Evolutionary conservation across 352 stramenopile species (phyloP).

Genomic region (Globisporangium paroecandrum): DNA sequence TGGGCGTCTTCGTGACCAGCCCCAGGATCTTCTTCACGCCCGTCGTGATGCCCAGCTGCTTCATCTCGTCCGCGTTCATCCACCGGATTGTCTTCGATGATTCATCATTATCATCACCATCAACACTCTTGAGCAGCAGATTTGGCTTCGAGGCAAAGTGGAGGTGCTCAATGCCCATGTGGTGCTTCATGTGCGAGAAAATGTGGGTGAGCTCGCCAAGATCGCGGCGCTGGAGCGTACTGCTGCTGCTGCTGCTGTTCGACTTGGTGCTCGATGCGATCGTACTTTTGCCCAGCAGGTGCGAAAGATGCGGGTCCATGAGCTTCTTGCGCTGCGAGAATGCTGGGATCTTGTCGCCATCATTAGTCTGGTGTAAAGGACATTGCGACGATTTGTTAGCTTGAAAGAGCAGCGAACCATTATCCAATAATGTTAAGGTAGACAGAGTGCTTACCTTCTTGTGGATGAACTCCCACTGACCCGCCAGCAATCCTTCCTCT

Average conservation of each 20-base stretch:
- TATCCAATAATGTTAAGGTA: neutral
- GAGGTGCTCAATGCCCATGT: conserved; percentile 87
- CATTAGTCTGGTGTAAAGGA: conserved; percentile 30
- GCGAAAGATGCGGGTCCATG: conserved; percentile 38
- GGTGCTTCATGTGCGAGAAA: conserved; percentile 90
- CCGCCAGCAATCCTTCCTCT: conserved; percentile 65
- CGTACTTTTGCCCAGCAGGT: conserved; percentile 29
- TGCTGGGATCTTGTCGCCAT: conserved; percentile 60
- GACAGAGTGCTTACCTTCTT: conserved; percentile 38
- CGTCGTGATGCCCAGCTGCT: conserved; percentile 79
- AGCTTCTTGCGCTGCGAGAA: conserved; percentile 60
- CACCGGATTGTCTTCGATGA: conserved; percentile 39
- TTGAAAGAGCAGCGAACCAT: neutral
- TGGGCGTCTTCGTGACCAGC: conserved; percentile 30
- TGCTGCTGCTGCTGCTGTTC: neutral
- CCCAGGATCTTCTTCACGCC: conserved; percentile 86
- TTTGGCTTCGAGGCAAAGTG: conserved; percentile 42
- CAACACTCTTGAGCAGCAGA: conserved; percentile 5
- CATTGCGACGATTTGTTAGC: neutral
- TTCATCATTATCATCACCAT: neutral
- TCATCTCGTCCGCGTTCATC: conserved; percentile 78
- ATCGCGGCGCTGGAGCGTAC: conserved; percentile 38
- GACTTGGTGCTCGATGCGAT: conserved; percentile 22
- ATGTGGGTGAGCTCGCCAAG: conserved; percentile 78
- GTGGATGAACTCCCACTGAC: conserved; percentile 88